phyloP scores from a whole-genome alignment of 371 early-diverging fungal species.

The Mucor piriformis region DNA sequence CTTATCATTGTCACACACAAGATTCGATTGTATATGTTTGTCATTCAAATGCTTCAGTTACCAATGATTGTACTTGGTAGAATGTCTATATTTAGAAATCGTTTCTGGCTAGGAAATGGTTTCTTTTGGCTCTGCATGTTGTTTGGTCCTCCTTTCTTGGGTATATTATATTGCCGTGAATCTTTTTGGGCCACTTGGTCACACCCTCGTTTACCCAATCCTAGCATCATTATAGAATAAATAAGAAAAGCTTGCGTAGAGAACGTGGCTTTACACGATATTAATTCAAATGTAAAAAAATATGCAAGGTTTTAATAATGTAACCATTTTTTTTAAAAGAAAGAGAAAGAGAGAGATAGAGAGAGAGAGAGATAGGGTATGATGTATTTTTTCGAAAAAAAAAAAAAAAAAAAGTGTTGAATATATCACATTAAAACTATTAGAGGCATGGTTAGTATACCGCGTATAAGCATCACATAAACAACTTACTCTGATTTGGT shows the following conservation, averaged over 20 bases:
- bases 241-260: no score
- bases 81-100: slow-evolving; percentile 58
- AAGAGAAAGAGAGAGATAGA: no score
- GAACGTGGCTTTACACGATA: no score
- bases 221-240: neutral
- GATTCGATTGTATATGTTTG: slow-evolving; percentile 81
- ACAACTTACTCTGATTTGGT: slow-evolving; percentile 81
- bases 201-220: neutral
- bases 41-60: slow-evolving; percentile 90
- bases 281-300: no score
- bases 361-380: no score
- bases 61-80: slow-evolving; percentile 84
- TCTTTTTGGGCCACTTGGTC: slow-evolving; percentile 37
- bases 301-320: no score
- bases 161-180: slow-evolving; percentile 74
- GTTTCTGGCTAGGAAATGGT: slow-evolving; percentile 74
- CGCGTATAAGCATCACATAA: no score
- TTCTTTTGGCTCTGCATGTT: slow-evolving; percentile 90
- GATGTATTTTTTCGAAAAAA: no score
- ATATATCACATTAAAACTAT: slow-evolving; percentile 7
- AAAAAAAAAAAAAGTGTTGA: no score
- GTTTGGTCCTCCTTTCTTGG: slow-evolving; percentile 77
- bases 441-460: no score
- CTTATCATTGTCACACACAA: slow-evolving; percentile 76
- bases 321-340: no score